Conservation (phyloP, 176 grass and related monocot genomes). For the Thinopyrum elongatum region DNA sequence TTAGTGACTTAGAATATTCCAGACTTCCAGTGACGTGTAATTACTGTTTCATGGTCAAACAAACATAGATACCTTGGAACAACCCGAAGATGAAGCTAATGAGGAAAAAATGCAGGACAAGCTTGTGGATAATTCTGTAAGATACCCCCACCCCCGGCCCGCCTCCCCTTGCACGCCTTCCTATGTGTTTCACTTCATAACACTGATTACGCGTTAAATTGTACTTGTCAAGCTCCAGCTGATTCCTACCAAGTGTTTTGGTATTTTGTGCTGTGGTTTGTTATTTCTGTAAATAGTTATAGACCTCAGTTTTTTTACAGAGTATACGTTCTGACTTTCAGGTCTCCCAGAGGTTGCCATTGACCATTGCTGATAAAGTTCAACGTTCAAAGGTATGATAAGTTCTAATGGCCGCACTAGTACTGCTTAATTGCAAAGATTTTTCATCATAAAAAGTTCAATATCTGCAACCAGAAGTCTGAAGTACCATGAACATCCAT, state of each 20-base stretch:
- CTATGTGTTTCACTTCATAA: neutral
- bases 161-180: neutral
- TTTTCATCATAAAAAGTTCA: conserved; percentile 10
- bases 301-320: conserved; percentile 27
- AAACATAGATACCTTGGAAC: conserved; percentile 31
- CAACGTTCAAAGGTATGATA: conserved; percentile 88
- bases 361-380: conserved; percentile 86
- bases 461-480: neutral
- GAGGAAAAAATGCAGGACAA: conserved; percentile 45
- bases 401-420: conserved; percentile 26
- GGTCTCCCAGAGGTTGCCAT: conserved; percentile 81
- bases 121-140: conserved; percentile 50
- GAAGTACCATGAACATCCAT: neutral
- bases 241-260: conserved; percentile 21
- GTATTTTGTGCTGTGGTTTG: neutral
- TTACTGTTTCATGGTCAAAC: conserved; percentile 4
- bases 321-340: conserved; percentile 37
- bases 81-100: conserved; percentile 32
- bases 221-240: neutral
- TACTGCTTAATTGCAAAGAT: conserved; percentile 1
- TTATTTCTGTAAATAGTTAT: conserved; percentile 23
- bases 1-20: neutral
- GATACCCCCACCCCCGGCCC: neutral
- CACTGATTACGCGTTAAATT: neutral
- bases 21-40: neutral